Percentiles rank a stretch among this genome's conserved stretches.
phyloP scores from a whole-genome alignment of 2,329 filamentous ascomycete genomes.

The Nemania bipapillata region DNA sequence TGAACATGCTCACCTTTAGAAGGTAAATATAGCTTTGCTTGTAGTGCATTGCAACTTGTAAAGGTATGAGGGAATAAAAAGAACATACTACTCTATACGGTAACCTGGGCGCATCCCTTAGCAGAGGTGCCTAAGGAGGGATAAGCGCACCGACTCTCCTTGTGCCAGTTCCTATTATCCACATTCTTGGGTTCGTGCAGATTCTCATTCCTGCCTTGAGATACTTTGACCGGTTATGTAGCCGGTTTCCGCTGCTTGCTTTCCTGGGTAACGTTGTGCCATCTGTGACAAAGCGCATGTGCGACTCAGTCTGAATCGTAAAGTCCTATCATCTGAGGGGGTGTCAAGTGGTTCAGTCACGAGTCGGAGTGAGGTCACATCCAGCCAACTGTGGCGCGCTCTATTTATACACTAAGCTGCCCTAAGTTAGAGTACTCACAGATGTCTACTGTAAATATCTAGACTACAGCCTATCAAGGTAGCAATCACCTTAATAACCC shows the following conservation, averaged over 20 bases:
- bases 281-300: background rate
- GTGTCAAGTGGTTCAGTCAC: constrained; percentile 15
- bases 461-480: constrained; percentile 2
- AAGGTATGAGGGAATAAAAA: background rate
- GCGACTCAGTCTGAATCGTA: constrained; percentile 12
- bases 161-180: background rate
- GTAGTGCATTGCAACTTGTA: background rate
- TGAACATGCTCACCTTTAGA: too few relatives aligned
- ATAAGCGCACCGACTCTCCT: background rate
- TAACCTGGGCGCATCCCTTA: background rate
- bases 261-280: background rate
- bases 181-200: background rate
- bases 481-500: constrained; percentile 10
- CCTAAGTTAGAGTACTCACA: background rate
- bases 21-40: background rate
- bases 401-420: constrained; percentile 25
- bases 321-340: constrained; percentile 15
- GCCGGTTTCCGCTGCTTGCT: constrained; percentile 3
- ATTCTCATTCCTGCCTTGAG: constrained; percentile 7
- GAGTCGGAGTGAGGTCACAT: background rate
- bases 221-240: background rate
- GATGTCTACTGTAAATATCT: background rate
- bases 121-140: background rate
- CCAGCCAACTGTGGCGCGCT: constrained; percentile 5
- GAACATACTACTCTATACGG: background rate